A percentile compares a stretch with the other conserved stretches of the same genome.
Conservation (phyloP, 495 filamentous ascomycete species). For the Immersiella caudata region DNA sequence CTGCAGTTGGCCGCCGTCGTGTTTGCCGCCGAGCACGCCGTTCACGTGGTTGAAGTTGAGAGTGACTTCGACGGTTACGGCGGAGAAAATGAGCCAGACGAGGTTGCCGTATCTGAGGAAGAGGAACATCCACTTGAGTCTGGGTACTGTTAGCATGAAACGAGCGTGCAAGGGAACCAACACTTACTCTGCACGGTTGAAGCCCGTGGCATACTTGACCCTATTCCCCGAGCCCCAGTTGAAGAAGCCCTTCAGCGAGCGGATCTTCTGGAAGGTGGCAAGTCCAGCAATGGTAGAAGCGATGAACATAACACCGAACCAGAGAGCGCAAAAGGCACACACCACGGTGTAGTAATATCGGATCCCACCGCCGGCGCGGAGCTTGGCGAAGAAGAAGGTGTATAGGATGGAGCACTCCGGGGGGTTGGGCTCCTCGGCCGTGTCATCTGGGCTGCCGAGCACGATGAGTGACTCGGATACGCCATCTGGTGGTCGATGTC, state of each 20-base stretch:
- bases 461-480: slow-evolving; percentile 14
- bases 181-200: slow-evolving; percentile 28
- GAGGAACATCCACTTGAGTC: slow-evolving; percentile 26
- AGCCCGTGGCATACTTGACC: slow-evolving; percentile 31
- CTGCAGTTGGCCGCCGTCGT: slow-evolving; percentile 20
- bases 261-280: slow-evolving; percentile 16
- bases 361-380: slow-evolving; percentile 26
- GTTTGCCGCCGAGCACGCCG: slow-evolving; percentile 25
- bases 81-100: slow-evolving; percentile 34
- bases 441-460: slow-evolving; percentile 22
- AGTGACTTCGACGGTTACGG: slow-evolving; percentile 30
- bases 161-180: not conserved
- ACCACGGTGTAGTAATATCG: slow-evolving; percentile 31
- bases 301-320: slow-evolving; percentile 30
- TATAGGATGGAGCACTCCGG: slow-evolving; percentile 26
- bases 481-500: no score
- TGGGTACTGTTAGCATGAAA: slow-evolving; percentile 16
- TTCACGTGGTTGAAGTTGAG: slow-evolving; percentile 34
- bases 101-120: slow-evolving; percentile 31
- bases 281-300: slow-evolving; percentile 25
- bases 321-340: slow-evolving; percentile 23
- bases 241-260: slow-evolving; percentile 15
- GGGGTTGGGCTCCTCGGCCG: slow-evolving; percentile 17
- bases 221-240: slow-evolving; percentile 19
- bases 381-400: slow-evolving; percentile 35